Conservation (phyloP, 139 green algal genomes). For the Choricystis sp. region DNA sequence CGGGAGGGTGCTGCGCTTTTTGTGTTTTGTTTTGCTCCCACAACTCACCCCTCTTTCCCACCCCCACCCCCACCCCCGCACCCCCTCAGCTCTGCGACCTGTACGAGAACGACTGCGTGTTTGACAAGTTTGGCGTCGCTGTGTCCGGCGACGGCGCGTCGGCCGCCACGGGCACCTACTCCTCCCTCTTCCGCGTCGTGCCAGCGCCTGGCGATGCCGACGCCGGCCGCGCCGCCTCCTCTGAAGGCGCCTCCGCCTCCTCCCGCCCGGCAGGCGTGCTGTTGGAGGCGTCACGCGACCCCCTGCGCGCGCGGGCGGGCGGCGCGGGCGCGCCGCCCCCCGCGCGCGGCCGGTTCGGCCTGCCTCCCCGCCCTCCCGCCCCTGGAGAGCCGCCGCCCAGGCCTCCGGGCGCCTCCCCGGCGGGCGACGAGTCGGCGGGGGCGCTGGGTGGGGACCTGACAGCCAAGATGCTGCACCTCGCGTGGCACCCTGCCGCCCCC, state of each 20-base stretch:
- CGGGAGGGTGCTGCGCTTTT: background rate
- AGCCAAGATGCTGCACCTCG: constrained; percentile 86
- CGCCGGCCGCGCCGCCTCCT: background rate
- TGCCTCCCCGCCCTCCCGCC: background rate
- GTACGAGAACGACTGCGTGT: constrained; percentile 98
- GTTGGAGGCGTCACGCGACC: constrained; percentile 59
- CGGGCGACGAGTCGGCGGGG: too few relatives aligned
- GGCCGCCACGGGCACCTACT: constrained; percentile 89
- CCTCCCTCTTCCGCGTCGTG: constrained; percentile 68
- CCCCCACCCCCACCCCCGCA: background rate
- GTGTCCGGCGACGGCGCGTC: constrained; percentile 54
- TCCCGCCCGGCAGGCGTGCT: constrained; percentile 13
- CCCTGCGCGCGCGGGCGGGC: constrained; percentile 20
- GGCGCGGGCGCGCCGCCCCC: too few relatives aligned
- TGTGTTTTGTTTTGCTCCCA: background rate
- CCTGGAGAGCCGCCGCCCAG: too few relatives aligned
- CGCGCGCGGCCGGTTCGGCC: background rate
- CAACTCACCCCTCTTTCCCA: background rate
- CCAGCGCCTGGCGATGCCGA: background rate
- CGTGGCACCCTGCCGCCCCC: constrained; percentile 83
- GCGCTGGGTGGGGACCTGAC: constrained; percentile 45
- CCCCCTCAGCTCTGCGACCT: constrained; percentile 75
- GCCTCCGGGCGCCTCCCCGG: too few relatives aligned
- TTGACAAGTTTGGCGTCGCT: constrained; percentile 97
- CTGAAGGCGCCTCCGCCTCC: background rate